These are phyloP conservation scores for Tagetes patula DNA, from an alignment of 129 eudicot species.

Conservation along the genomic window DNA sequence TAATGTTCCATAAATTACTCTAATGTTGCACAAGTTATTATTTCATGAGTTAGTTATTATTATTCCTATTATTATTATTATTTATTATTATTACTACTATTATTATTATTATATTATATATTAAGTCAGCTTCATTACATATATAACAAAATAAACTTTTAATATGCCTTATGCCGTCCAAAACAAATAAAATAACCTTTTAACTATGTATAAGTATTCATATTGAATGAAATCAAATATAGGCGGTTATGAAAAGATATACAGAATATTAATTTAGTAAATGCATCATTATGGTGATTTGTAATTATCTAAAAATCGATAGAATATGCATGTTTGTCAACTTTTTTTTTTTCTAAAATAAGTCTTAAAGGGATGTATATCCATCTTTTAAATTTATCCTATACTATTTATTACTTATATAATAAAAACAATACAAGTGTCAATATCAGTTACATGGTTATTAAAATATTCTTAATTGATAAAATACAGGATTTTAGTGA, in stretches of 20 bases:
- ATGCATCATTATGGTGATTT: neutral
- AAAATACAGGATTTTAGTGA: too few relatives aligned
- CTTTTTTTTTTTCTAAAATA: too few relatives aligned
- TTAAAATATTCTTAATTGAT: too few relatives aligned
- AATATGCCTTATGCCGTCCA: too few relatives aligned
- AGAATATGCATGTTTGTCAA: neutral
- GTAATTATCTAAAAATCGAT: neutral
- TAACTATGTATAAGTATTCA: neutral
- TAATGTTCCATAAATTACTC: neutral
- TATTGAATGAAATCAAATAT: neutral
- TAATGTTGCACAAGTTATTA: neutral
- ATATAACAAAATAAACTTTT: neutral
- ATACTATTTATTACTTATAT: too few relatives aligned
- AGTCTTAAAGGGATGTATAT: too few relatives aligned
- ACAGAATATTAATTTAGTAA: neutral
- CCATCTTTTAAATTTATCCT: too few relatives aligned
- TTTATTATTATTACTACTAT: too few relatives aligned
- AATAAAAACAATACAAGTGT: too few relatives aligned
- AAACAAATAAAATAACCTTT: neutral
- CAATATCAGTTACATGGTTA: too few relatives aligned
- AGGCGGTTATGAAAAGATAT: neutral
- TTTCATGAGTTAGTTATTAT: neutral
- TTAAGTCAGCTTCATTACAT: conserved; percentile 1
- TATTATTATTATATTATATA: neutral
- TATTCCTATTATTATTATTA: neutral